Percentiles rank a stretch among this genome's conserved stretches.
These are phyloP conservation scores for Neonectria ditissima DNA, from an alignment of 2,329 filamentous ascomycete species.

Conservation along the genomic window DNA sequence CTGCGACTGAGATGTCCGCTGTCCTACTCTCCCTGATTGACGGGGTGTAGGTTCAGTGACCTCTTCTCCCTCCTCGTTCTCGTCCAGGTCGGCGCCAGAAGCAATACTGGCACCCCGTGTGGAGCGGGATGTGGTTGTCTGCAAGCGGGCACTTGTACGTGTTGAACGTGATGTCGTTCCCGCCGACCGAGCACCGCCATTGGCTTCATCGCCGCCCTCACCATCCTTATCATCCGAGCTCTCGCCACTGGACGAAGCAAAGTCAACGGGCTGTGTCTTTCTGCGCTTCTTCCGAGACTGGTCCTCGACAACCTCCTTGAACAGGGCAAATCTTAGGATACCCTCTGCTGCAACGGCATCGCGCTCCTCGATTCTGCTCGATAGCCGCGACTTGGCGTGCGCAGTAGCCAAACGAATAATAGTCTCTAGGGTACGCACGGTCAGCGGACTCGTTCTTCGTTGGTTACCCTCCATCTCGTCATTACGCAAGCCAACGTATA, in stretches of 20 bases:
- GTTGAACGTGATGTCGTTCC: conserved; percentile 47
- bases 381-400: conserved; percentile 92
- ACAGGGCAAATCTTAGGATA: conserved; percentile 93
- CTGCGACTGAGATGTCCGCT: conserved; percentile 56
- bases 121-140: conserved; percentile 35
- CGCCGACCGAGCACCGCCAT: conserved; percentile 55
- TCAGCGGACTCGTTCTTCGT: conserved; percentile 92
- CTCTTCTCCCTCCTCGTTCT: conserved; percentile 57
- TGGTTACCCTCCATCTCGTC: conserved; percentile 96
- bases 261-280: conserved; percentile 71
- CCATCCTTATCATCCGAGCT: conserved; percentile 68
- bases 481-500: conserved; percentile 93
- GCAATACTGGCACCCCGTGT: conserved; percentile 41
- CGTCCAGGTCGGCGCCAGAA: conserved; percentile 46
- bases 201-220: conserved; percentile 66
- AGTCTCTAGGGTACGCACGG: conserved; percentile 95
- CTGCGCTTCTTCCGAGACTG: conserved; percentile 87
- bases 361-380: conserved; percentile 86
- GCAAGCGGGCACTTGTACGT: conserved; percentile 39
- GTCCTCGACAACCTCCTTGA: conserved; percentile 90
- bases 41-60: conserved; percentile 53
- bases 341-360: conserved; percentile 90
- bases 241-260: conserved; percentile 69
- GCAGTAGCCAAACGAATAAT: conserved; percentile 98
- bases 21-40: conserved; percentile 55